Evolutionary conservation across 805 yeast genomes (phyloP).

Genomic region (Brettanomyces sp.): DNA sequence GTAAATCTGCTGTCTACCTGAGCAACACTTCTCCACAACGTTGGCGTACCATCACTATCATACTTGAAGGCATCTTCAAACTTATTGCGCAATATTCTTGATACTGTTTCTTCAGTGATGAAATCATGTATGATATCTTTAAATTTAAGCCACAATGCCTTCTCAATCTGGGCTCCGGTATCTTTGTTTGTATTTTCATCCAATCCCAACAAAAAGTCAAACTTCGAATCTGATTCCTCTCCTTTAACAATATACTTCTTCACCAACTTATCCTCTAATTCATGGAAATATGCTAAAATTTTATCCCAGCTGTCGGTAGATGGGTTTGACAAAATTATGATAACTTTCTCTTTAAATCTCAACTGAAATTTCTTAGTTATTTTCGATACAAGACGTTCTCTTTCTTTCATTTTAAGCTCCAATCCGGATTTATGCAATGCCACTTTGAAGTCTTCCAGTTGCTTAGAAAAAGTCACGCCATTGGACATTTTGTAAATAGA

Average conservation of each 20-base stretch:
- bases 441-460: slow-evolving; percentile 20
- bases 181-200: slow-evolving; percentile 30
- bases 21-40: slow-evolving; percentile 62
- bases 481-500: slow-evolving; percentile 25
- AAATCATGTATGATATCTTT: slow-evolving; percentile 50
- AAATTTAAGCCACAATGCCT: slow-evolving; percentile 58
- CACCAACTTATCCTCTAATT: slow-evolving; percentile 2
- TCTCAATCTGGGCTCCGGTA: slow-evolving; percentile 35
- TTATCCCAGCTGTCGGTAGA: slow-evolving; percentile 51
- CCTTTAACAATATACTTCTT: slow-evolving; percentile 19
- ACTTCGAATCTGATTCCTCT: slow-evolving; percentile 8
- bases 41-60: slow-evolving; percentile 75
- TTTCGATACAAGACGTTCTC: slow-evolving; percentile 32
- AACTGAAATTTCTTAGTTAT: slow-evolving; percentile 36
- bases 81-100: slow-evolving; percentile 58
- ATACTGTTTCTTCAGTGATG: slow-evolving; percentile 56
- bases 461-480: slow-evolving; percentile 23
- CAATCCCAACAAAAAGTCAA: slow-evolving; percentile 64
- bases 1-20: slow-evolving; percentile 64
- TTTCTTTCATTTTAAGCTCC: slow-evolving; percentile 26
- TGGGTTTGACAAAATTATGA: slow-evolving; percentile 41
- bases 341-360: slow-evolving; percentile 41
- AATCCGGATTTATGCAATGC: slow-evolving; percentile 1
- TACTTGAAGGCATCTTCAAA: slow-evolving; percentile 81
- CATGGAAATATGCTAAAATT: slow-evolving; percentile 35